Base-by-base conservation (phyloP, 345 rosid species). In the Combretum micranthum region DNA sequence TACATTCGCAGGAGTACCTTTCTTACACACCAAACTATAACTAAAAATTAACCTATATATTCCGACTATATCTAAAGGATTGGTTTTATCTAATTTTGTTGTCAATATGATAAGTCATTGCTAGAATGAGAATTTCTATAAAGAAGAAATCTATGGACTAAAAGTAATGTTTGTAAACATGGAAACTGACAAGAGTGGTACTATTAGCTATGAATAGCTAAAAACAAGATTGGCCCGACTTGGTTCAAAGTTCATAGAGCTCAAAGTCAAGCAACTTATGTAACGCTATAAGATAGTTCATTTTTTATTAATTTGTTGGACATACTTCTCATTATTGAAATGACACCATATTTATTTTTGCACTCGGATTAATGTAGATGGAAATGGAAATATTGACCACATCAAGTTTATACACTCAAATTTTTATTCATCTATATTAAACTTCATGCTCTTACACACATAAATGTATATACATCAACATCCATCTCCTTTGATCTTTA, bases 331-430 rank as follows among this genome's bases (percentile, higher is more conserved):
- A 12, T 32, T 17, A 15, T 10, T 15, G 18, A 50, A 14, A 20
- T 46, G 13, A 13, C 15, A 2, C 37, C n/a, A n/a, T 64, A 22
- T 21, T 19, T 14, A 18, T 2, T 21, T 25, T 54, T 4, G 12
- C 17, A n/a, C 62, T 53, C 76, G 85, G 96, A 91, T 92, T 70
- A 95, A 88, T 74, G 90, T 84, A 58, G 96, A 91, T 73, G 94
- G 92, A 56, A 84, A 91, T 60, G 96, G 95, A 21, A 65, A 75
- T 2, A 91, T 91, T 5, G 95, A 91, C 64, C 84, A 88, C 77
- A 84, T 82, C 10, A 95, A 88, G 70, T 91, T 91, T 47, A 80
- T 88, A 42, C n/a, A n/a, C n/a, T n/a, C n/a, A n/a, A n/a, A n/a
- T n/a, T n/a, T n/a, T n/a, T n/a, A n/a, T n/a, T n/a, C n/a, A n/a